Evolutionary conservation across 306 rosid genomes (phyloP).

Genomic region (Arachis stenosperma): DNA sequence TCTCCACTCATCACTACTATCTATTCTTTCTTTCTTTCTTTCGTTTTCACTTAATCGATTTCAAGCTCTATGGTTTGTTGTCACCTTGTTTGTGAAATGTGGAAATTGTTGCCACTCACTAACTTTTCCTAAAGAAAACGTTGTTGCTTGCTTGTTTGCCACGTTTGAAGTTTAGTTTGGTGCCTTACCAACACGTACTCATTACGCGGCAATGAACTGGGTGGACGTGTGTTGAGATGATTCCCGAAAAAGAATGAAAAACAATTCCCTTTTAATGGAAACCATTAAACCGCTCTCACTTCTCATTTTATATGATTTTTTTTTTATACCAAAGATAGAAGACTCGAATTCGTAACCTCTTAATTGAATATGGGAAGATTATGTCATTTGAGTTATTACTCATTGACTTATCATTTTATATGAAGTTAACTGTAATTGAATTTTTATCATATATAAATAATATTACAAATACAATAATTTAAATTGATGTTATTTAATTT

Average conservation of each 20-base stretch:
- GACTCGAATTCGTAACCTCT: too few relatives aligned
- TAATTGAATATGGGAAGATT: too few relatives aligned
- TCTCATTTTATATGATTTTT: too few relatives aligned
- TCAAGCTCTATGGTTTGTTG: background rate
- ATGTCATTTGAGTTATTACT: too few relatives aligned
- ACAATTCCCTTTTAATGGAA: background rate
- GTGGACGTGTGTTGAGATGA: background rate
- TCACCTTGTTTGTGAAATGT: background rate
- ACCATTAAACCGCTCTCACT: too few relatives aligned
- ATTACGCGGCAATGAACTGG: conserved; percentile 35
- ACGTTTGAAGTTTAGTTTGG: conserved; percentile 6
- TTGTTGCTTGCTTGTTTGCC: conserved; percentile 14
- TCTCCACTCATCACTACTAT: conserved; percentile 41
- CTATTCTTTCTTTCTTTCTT: too few relatives aligned
- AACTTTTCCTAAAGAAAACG: conserved; percentile 7
- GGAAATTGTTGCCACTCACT: background rate
- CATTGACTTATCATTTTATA: too few relatives aligned
- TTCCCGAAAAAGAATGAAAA: background rate
- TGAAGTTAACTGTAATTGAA: too few relatives aligned
- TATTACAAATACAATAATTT: too few relatives aligned
- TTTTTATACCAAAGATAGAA: too few relatives aligned
- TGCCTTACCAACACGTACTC: conserved; percentile 38
- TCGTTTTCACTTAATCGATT: background rate
- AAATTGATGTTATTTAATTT: too few relatives aligned
- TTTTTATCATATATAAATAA: too few relatives aligned